Evolutionary conservation across 2,329 filamentous ascomycete genomes (phyloP).

Genomic region (Paramyrothecium sp.): DNA sequence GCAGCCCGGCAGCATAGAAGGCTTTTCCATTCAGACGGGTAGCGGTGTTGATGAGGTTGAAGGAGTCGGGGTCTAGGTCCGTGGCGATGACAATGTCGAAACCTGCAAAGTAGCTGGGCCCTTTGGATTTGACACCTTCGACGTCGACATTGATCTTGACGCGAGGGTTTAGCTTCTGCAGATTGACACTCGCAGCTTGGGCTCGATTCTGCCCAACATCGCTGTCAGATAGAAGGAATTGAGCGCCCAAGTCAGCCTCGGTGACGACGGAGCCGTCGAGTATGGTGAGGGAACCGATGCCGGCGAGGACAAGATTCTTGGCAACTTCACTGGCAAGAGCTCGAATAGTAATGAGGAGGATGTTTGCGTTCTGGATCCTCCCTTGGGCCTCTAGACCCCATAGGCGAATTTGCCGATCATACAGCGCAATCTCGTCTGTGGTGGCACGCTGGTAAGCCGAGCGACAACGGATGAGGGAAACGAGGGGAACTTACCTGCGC

Average conservation of each 20-base stretch:
- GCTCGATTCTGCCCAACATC: conserved; percentile 84
- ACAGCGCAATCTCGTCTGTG: conserved; percentile 90
- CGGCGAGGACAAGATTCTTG: conserved; percentile 94
- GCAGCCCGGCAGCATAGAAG: conserved; percentile 85
- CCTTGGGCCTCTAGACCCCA: conserved; percentile 97
- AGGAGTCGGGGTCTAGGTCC: conserved; percentile 73
- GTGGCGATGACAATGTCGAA: conserved; percentile 91
- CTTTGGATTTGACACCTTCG: conserved; percentile 64
- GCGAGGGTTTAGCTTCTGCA: conserved; percentile 86
- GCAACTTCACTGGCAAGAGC: conserved; percentile 91
- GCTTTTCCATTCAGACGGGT: conserved; percentile 75
- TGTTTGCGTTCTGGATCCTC: conserved; percentile 83
- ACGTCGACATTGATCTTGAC: conserved; percentile 74
- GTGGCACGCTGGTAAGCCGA: conserved; percentile 7
- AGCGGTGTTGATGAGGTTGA: conserved; percentile 80
- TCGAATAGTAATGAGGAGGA: conserved; percentile 85
- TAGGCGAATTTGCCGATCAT: conserved; percentile 94
- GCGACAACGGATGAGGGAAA: not conserved
- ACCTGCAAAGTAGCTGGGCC: conserved; percentile 69
- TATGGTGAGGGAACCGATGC: conserved; percentile 86
- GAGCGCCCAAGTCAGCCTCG: conserved; percentile 75
- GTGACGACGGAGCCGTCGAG: conserved; percentile 75
- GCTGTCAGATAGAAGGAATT: conserved; percentile 73
- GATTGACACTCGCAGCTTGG: conserved; percentile 71
- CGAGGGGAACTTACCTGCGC: conserved; percentile 26